Base-by-base conservation (phyloP, 2,329 filamentous ascomycete species). In the Davidsoniella eucalypti region DNA sequence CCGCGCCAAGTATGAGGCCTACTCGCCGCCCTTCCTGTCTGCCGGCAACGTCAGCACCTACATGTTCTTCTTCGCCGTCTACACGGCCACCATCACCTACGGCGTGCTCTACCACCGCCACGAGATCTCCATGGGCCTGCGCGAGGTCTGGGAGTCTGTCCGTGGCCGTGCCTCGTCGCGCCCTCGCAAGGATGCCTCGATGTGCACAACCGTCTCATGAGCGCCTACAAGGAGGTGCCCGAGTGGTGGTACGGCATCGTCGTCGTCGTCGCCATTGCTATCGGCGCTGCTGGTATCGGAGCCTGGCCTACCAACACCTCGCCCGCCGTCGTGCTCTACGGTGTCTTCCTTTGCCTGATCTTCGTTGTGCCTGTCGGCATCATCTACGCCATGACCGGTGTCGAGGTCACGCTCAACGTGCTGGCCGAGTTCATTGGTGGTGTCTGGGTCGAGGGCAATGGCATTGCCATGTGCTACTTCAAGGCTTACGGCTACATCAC, bases 41-140 rank as follows among this genome's bases (percentile, higher is more conserved):
- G 70, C 73, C 10, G 69, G 65, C 14, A 71, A 70, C 50, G 58
- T 72, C n/a, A 61, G 65, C 26, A 63, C 70, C n/a, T 76, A 75
- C 61, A 63, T 71, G 54, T 72, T 70, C 58, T 75, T 73, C 61
- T 76, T 76, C 51, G 70, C 67, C 47, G 68, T 73, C 26, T 75
- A 75, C 55, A 65, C 72, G 0, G 69, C 72, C 16, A 69, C 68
- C 0, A 59, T 76, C 14, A 69, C 68, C 3, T 73, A 75, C 50
- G 68, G 70, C 21, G 57, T 61, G 16, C 63, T 76, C 1, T 75
- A 74, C 58, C 70, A 76, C 56, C 66, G 71, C 3, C 65, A 68
- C 47, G 71, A 75, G 55, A 69, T 76, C 38, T 57, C 57, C 6
- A 67, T 69, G 50, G 71, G 71, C 2, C 70, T 73, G 61, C 66